These are phyloP conservation scores for Senna siamea DNA, from an alignment of 306 rosid genomes.

Conservation along the genomic window DNA sequence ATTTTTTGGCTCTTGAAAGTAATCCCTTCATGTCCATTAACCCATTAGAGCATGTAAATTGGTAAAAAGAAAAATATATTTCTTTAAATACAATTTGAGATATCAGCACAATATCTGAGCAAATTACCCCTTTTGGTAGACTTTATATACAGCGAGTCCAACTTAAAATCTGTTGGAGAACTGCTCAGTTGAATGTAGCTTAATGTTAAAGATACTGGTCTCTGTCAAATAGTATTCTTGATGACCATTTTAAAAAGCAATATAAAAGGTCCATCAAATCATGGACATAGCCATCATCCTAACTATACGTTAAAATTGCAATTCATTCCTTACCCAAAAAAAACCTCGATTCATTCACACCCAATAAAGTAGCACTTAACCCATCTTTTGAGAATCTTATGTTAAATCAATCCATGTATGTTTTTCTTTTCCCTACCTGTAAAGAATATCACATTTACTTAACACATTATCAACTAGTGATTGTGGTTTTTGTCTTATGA, in stretches of 20 bases:
- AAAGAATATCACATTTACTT: too few relatives aligned
- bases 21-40: background rate
- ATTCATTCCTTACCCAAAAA: too few relatives aligned
- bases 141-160: background rate
- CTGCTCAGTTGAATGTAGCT: background rate
- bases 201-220: background rate
- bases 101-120: background rate
- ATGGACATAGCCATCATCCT: background rate
- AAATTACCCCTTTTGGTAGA: background rate
- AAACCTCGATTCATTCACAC: background rate
- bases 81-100: background rate
- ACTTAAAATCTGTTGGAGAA: background rate
- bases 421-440: background rate
- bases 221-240: background rate
- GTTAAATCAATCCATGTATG: background rate
- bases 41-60: background rate
- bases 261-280: background rate
- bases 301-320: background rate
- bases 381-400: background rate
- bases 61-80: background rate
- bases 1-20: background rate
- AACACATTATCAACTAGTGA: too few relatives aligned
- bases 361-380: background rate
- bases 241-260: background rate
- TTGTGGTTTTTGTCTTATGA: too few relatives aligned